These are phyloP conservation scores for Cladosporium sp. DNA, from an alignment of 2,329 filamentous ascomycete species.

Conservation along the genomic window DNA sequence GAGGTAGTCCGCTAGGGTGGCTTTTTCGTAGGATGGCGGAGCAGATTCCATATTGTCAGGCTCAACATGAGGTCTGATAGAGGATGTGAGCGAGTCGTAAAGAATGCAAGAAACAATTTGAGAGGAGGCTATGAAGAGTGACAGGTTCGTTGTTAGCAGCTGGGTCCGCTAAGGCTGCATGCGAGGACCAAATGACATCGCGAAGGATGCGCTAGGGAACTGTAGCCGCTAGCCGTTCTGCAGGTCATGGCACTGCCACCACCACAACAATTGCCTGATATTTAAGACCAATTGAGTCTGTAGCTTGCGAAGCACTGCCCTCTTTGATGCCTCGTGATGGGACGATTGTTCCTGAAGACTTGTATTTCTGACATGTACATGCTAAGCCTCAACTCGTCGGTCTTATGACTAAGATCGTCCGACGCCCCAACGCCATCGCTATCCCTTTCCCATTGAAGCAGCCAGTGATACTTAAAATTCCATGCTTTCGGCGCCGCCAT, in stretches of 20 bases:
- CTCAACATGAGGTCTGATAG: constrained; percentile 8
- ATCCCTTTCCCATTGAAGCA: neutral
- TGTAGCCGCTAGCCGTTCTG: neutral
- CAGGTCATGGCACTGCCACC: constrained; percentile 7
- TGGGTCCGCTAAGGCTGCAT: neutral
- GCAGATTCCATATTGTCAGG: constrained; percentile 53
- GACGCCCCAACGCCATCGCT: constrained; percentile 11
- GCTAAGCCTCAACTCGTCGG: neutral
- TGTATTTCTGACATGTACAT: neutral
- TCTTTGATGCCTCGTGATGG: neutral
- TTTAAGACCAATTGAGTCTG: neutral
- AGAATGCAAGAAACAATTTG: neutral
- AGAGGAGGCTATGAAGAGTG: neutral
- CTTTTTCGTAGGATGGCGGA: constrained; percentile 61
- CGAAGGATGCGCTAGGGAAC: constrained; percentile 7
- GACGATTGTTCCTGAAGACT: neutral
- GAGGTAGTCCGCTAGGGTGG: constrained; percentile 57
- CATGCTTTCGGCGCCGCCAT: constrained; percentile 54
- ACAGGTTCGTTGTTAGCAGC: constrained; percentile 1
- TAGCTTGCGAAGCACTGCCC: neutral
- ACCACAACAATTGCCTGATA: neutral
- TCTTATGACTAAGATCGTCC: neutral
- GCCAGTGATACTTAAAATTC: constrained; percentile 56
- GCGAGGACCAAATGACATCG: constrained; percentile 6
- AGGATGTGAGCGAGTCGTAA: neutral